Base-by-base conservation (phyloP, 257 asterid genomes). In the Salvia rosmarinus region DNA sequence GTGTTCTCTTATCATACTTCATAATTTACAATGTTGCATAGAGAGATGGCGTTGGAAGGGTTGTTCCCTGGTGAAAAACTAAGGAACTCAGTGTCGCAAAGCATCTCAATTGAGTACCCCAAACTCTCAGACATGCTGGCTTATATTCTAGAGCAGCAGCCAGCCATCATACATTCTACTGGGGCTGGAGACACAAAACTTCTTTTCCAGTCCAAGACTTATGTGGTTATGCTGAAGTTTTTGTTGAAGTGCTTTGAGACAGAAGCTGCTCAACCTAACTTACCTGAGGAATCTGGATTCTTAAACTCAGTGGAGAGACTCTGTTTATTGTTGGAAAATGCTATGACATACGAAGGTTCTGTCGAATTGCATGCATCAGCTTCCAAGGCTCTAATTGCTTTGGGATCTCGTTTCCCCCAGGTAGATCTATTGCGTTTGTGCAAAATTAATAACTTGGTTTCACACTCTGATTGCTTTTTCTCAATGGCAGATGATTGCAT, bases 1-100 rank as follows among this genome's bases (percentile, higher is more conserved):
- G 32, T 46, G 52, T 50, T 74, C 12, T 25, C 62, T 30, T 68
- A 62, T 54, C 23, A 13, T 60, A 72, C 73, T 68, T 74, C 68
- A 42, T 49, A 63, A 72, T 35, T 73, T 64, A 62, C 44, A 60
- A 63, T 61, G 30, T 71, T 64, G 61, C 50, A 60, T 76, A 95
- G 99, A 92, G 99, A 95, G 81, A 95, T 91, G 94, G 93, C 98
- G 64, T 57, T 95, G 78, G 98, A 88, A 81, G 99, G 96, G 77
- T 81, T 95, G 61, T 88, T 91, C 82, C 99, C 95, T 43, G 96
- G 89, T 66, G 97, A 89, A 84, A 88, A 75, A 69, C 90, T 77
- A 68, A 82, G 89, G 72, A 89, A 81, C 67, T 64, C 84, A 62
- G 80, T 64, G 60, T 73, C 77, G 52, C 79, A 76, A 68, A 81